Conservation (phyloP, 371 early-diverging fungal genomes). For the Mucor irregularis region DNA sequence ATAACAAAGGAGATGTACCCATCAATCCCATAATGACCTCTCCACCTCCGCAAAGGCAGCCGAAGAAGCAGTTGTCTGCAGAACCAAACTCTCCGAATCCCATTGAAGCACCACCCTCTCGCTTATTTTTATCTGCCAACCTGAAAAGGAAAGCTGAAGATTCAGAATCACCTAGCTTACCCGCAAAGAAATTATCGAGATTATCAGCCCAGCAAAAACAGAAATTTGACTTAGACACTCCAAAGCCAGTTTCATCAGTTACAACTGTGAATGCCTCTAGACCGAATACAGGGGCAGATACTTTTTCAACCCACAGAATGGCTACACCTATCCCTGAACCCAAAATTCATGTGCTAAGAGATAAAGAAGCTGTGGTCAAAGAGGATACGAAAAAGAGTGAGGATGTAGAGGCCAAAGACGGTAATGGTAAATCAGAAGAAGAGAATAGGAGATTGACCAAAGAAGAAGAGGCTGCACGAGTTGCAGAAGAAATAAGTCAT, state of each 20-base stretch:
- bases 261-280: too few relatives aligned
- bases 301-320: too few relatives aligned
- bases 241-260: neutral
- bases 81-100: too few relatives aligned
- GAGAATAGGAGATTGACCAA: neutral
- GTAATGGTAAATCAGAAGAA: too few relatives aligned
- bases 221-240: neutral
- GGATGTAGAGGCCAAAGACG: too few relatives aligned
- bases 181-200: neutral
- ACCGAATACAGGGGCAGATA: too few relatives aligned
- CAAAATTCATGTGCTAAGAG: too few relatives aligned
- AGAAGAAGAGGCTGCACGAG: conserved; percentile 7
- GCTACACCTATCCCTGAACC: too few relatives aligned
- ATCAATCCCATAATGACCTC: neutral
- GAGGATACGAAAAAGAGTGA: too few relatives aligned
- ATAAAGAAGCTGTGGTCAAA: too few relatives aligned
- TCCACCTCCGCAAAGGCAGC: neutral
- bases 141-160: neutral
- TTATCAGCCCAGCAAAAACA: neutral
- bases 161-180: neutral
- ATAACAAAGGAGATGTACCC: neutral
- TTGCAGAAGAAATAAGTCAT: conserved; percentile 43
- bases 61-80: neutral
- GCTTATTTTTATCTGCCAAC: too few relatives aligned
- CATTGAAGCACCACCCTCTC: too few relatives aligned